Percentiles rank a stretch among this genome's conserved stretches.
Evolutionary conservation across 1,284 basidiomycete genomes (phyloP).

Genomic region (Pyrrhoderma noxium): DNA sequence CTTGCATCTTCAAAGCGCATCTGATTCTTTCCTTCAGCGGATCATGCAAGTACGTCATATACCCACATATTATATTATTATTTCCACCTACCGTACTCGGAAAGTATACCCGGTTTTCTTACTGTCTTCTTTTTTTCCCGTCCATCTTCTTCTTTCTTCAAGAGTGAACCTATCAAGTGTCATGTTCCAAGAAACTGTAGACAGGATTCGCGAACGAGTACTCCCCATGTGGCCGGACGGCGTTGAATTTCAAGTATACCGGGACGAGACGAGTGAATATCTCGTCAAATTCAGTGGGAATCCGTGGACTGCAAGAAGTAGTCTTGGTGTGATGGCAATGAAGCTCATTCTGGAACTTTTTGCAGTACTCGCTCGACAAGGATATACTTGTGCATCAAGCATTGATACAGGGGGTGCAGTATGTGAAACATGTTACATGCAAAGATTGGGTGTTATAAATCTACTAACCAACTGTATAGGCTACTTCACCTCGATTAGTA

Average conservation of each 20-base stretch:
- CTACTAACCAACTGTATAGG: slow-evolving; percentile 18
- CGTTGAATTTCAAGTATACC: slow-evolving; percentile 26
- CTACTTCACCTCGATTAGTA: slow-evolving; percentile 51
- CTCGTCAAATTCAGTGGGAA: slow-evolving; percentile 35
- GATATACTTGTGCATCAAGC: slow-evolving; percentile 51
- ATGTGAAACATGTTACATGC: slow-evolving; percentile 3
- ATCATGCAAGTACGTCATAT: slow-evolving; percentile 4
- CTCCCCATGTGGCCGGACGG: slow-evolving; percentile 43
- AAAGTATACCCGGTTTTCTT: neutral
- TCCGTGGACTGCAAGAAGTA: slow-evolving; percentile 38
- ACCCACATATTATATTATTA: too few species aligned
- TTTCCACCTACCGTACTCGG: neutral
- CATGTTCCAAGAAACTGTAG: slow-evolving; percentile 29
- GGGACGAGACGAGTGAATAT: slow-evolving; percentile 29
- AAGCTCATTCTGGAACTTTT: slow-evolving; percentile 38
- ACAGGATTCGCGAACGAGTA: slow-evolving; percentile 35
- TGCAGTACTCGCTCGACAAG: slow-evolving; percentile 34
- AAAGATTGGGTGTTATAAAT: slow-evolving; percentile 11
- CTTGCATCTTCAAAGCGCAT: slow-evolving; percentile 1
- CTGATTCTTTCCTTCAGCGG: slow-evolving; percentile 14
- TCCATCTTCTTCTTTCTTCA: slow-evolving; percentile 20
- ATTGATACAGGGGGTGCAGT: slow-evolving; percentile 42
- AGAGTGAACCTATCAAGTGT: slow-evolving; percentile 37
- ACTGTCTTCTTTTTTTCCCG: neutral
- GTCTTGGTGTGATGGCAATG: slow-evolving; percentile 36